Base-by-base conservation (phyloP, 2,329 filamentous ascomycete genomes). In the Fusarium euwallaceae region DNA sequence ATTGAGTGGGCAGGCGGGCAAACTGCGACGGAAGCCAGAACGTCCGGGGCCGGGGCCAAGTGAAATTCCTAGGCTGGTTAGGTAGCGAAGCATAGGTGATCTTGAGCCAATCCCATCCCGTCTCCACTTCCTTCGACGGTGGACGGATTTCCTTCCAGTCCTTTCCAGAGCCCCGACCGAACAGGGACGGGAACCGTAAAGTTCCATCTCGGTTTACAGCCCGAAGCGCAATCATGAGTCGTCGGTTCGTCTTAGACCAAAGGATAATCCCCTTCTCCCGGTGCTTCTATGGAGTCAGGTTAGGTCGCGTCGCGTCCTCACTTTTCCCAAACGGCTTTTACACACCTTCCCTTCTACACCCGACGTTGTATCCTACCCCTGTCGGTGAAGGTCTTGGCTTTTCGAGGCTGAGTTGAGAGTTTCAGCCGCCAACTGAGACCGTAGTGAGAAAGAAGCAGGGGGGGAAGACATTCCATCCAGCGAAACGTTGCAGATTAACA, bases 121-220 rank as follows among this genome's bases (percentile, higher is more conserved):
- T 55, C 48, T 32, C 72, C 72, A 75, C 72, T 73, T 70, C 69
- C 72, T 73, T 69, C 72, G 58, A 56, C 72, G 72, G 29, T 32
- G 29, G 58, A 56, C 72, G 72, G 72, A n/a, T 56, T 73, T 73
- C 59, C 72, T 74, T 74, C 72, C 72, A 75, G 65, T 75, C 72
- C 64, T 58, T 75, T 74, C 70, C 53, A 75, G 71, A 74, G 37
- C 67, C 32, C 72, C 72, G 72, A 74, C 64, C 61, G 63, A 65
- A 61, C 66, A 63, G 66, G 63, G 68, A 71, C 67, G 71, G 58
- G 70, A 39, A 39, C 45, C 43, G 48, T 63, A 24, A 36, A 64
- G 58, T 64, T 64, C 48, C 39, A 61, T 37, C 60, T 69, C 14
- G 60, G n/a, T 36, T n/a, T 22, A n/a, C n/a, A 34, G 45, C 22